Evolutionary conservation across 768 basidiomycete genomes (phyloP).

Genomic region (Calocybe gangraenosa): DNA sequence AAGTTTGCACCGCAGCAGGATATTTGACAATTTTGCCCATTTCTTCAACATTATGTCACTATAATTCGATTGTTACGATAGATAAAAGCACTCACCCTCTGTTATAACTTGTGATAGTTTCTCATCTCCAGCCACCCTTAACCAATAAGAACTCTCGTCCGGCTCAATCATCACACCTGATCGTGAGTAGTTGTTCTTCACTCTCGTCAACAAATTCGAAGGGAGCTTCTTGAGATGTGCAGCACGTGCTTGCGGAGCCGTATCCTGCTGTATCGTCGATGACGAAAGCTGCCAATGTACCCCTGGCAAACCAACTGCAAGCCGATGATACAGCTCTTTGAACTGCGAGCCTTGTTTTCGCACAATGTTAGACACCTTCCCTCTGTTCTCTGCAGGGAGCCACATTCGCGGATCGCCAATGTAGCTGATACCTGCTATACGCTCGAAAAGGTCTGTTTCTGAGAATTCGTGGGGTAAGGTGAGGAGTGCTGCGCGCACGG

Average conservation of each 20-base stretch:
- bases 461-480: constrained; percentile 80
- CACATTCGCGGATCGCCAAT: constrained; percentile 91
- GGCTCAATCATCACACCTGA: constrained; percentile 37
- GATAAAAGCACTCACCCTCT: constrained; percentile 37
- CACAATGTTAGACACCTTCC: constrained; percentile 94
- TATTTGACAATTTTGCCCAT: constrained; percentile 73
- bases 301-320: constrained; percentile 75
- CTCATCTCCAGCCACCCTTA: constrained; percentile 62
- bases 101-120: constrained; percentile 47
- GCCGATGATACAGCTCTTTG: constrained; percentile 78
- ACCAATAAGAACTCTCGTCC: constrained; percentile 77
- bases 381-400: constrained; percentile 90
- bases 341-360: constrained; percentile 78
- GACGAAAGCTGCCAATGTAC: constrained; percentile 63
- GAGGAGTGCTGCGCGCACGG: constrained; percentile 85
- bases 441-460: constrained; percentile 78
- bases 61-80: neutral
- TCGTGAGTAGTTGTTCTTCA: constrained; percentile 49
- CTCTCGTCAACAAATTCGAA: constrained; percentile 50
- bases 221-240: constrained; percentile 81
- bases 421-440: constrained; percentile 85
- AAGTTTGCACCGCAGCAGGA: constrained; percentile 78
- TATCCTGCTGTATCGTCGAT: constrained; percentile 69
- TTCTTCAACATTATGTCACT: constrained; percentile 40
- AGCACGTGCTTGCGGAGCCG: constrained; percentile 58